Evolutionary conservation across 805 yeast genomes (phyloP), one percentile per base, ranked within the genome.

Genomic region (Kodamaea jinghongensis): DNA sequence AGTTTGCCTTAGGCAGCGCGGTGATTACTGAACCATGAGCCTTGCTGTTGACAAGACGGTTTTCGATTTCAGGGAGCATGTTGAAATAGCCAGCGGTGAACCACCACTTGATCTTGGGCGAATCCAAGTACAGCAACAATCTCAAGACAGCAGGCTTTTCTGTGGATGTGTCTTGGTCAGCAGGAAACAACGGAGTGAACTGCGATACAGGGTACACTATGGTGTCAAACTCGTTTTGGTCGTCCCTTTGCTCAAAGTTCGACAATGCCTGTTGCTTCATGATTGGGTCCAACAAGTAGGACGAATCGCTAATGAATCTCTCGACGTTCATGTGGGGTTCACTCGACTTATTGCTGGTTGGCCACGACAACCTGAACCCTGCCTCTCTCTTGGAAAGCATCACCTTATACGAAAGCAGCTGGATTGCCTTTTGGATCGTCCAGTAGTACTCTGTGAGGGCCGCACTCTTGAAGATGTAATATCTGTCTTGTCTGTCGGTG

Each of bases 61-160:
- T 62, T 53, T 78, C 81, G 38, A 86, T 81, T 28, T 80, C 79
- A 0, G 95, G 86, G 28, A 83, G 76, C 79, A 93, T 83, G 60
- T 93, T 93, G 70, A 93, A 93, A 59, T 93, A 93, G 2, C 99
- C 99, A 0, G 98, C 96, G 0, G 99, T 93, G 52, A 93, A 82
- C 48, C 86, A 76, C 95, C 96, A 91, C 38, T 71, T 72, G 17
- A 81, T 72, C 9, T 63, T 53, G 17, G 79, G 71, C 29, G 79
- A 67, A 51, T 78, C 78, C 36, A 78, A 65, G 43, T 70, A 71
- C 2, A 86, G 73, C 30, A 86, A 65, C 3, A 86, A 58, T 22
- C 82, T 65, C 28, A 85, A 60, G 23, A 91, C 65, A 0, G 86
- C 79, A 6, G 81, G 81, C 47, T 83, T 81, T 55, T 93, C 99